phyloP scores from a whole-genome alignment of 2,329 filamentous ascomycete genomes.

The Botrytis galanthina region DNA sequence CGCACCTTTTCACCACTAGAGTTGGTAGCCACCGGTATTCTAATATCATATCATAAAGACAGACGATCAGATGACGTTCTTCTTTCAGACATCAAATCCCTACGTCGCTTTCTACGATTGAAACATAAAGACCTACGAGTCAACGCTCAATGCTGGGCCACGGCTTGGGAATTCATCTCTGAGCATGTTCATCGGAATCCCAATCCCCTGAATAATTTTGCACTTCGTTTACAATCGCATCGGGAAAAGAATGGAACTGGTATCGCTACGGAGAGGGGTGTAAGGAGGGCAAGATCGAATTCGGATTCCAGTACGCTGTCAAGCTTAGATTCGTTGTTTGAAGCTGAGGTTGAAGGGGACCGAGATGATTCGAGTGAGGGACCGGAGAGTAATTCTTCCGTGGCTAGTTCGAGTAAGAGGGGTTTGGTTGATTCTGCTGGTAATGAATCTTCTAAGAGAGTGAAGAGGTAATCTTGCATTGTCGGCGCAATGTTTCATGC shows the following conservation, averaged over 20 bases:
- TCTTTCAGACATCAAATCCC: constrained; percentile 37
- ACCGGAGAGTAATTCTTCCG: not conserved
- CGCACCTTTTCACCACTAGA: constrained; percentile 41
- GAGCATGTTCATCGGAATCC: not conserved
- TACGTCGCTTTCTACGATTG: constrained; percentile 37
- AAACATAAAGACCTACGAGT: constrained; percentile 39
- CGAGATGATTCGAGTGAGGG: constrained; percentile 4
- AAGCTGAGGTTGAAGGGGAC: not conserved
- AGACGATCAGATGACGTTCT: constrained; percentile 35
- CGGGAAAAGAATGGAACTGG: not conserved
- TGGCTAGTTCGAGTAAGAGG: not conserved
- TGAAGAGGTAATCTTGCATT: not conserved
- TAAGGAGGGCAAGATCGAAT: not conserved
- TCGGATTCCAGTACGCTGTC: constrained; percentile 5
- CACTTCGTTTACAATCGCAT: constrained; percentile 7
- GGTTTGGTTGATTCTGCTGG: too few species aligned
- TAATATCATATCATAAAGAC: constrained; percentile 37
- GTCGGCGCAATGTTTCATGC: not conserved
- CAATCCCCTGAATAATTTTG: not conserved
- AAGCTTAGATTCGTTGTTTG: not conserved
- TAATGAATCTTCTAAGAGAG: not conserved
- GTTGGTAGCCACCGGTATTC: constrained; percentile 37
- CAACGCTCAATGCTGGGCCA: constrained; percentile 39
- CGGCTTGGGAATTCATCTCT: constrained; percentile 36
- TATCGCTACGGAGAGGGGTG: not conserved